A percentile compares a stretch with the other conserved stretches of the same genome.
Conservation (phyloP, 2,329 filamentous ascomycete species). For the Talaromyces sp. region DNA sequence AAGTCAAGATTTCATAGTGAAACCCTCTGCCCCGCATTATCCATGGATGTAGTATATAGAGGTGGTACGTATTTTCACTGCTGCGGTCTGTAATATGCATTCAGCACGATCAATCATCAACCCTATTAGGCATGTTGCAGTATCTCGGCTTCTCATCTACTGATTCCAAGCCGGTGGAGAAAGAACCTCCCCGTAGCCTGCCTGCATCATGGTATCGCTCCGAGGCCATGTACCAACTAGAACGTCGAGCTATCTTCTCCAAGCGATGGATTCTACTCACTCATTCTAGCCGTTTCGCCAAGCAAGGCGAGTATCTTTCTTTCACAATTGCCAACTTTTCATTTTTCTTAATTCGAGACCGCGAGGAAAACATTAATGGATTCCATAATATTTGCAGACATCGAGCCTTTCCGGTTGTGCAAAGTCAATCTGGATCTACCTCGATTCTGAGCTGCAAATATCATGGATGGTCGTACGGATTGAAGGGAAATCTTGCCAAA, state of each 20-base stretch:
- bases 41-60: not conserved
- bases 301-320: conserved; percentile 56
- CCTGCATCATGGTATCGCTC: conserved; percentile 51
- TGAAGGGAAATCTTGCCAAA: conserved; percentile 55
- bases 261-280: conserved; percentile 48
- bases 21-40: not conserved
- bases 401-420: conserved; percentile 57
- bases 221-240: conserved; percentile 51
- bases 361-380: conserved; percentile 52
- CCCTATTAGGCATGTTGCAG: not conserved
- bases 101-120: not conserved
- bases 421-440: conserved; percentile 46
- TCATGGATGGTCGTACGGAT: conserved; percentile 59
- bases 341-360: conserved; percentile 53
- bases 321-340: conserved; percentile 57
- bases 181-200: conserved; percentile 25
- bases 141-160: conserved; percentile 4
- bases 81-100: not conserved
- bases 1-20: not conserved
- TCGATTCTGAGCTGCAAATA: conserved; percentile 58
- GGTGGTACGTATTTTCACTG: not conserved
- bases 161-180: not conserved
- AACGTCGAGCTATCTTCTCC: conserved; percentile 57
- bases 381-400: conserved; percentile 62
- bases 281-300: conserved; percentile 46